phyloP scores from a whole-genome alignment of 2,329 filamentous ascomycete species.

The Cercospora sp. region DNA sequence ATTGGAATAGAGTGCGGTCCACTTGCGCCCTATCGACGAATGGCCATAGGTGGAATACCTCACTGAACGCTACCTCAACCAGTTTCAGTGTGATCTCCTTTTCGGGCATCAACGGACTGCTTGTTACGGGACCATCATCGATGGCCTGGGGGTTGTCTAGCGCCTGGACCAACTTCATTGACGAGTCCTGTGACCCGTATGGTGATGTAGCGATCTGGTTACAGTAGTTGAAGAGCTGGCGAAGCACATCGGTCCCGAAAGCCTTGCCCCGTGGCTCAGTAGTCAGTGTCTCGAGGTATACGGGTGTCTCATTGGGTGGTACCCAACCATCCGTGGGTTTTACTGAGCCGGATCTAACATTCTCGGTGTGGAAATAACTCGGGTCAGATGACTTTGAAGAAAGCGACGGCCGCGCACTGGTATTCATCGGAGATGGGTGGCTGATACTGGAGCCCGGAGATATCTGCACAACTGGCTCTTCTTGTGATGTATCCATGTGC shows the following conservation, averaged over 20 bases:
- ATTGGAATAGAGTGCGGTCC: conserved; percentile 20
- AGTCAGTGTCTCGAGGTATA: conserved; percentile 20
- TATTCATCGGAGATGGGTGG: neutral
- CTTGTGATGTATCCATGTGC: neutral
- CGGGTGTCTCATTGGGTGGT: neutral
- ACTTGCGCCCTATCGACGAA: conserved; percentile 23
- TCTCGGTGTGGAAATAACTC: neutral
- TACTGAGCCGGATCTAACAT: neutral
- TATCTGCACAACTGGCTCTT: neutral
- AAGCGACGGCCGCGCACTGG: neutral
- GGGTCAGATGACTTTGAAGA: neutral
- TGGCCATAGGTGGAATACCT: conserved; percentile 24
- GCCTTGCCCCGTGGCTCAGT: conserved; percentile 25
- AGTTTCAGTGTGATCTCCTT: conserved; percentile 12
- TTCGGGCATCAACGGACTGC: conserved; percentile 17
- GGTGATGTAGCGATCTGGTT: conserved; percentile 8
- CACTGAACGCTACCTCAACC: conserved; percentile 22
- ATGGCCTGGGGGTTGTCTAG: conserved; percentile 19
- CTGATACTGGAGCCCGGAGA: neutral
- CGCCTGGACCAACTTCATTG: conserved; percentile 23
- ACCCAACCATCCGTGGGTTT: neutral
- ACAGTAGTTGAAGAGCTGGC: conserved; percentile 25
- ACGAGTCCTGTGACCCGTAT: conserved; percentile 10
- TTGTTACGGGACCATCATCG: conserved; percentile 9
- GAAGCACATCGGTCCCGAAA: conserved; percentile 25